Conservation (phyloP, 2,329 filamentous ascomycete species). For the Trichoderma simmonsii region DNA sequence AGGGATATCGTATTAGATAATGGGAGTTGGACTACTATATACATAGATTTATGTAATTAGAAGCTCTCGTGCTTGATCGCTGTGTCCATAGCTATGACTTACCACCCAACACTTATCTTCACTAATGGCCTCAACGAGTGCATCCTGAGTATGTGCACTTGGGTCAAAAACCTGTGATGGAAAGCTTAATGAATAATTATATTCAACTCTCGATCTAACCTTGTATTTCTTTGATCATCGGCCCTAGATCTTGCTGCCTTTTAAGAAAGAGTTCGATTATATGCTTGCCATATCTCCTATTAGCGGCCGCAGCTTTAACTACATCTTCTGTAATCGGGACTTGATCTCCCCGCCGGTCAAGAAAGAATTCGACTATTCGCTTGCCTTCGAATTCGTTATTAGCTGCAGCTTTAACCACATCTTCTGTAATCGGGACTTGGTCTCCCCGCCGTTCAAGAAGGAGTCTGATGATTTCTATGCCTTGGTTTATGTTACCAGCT, state of each 20-base stretch:
- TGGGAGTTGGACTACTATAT: not conserved
- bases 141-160: not conserved
- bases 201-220: fast-evolving
- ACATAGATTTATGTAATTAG: not conserved
- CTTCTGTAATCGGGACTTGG: no score
- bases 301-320: no score
- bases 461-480: no score
- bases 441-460: no score
- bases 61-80: not conserved
- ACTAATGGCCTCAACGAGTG: not conserved
- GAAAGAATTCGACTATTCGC: no score
- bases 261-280: no score
- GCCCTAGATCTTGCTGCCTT: fast-evolving
- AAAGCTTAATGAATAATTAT: not conserved
- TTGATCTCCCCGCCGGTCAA: no score
- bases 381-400: no score
- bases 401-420: no score
- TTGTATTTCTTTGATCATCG: no score
- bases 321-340: no score
- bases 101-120: not conserved
- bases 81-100: not conserved
- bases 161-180: not conserved
- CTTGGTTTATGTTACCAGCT: no score
- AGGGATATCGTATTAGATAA: not conserved
- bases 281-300: fast-evolving